A percentile compares a stretch with the other conserved stretches of the same genome.
These are phyloP conservation scores for Trichothecium sympodiale DNA, from an alignment of 2,329 filamentous ascomycete genomes.

Conservation along the genomic window DNA sequence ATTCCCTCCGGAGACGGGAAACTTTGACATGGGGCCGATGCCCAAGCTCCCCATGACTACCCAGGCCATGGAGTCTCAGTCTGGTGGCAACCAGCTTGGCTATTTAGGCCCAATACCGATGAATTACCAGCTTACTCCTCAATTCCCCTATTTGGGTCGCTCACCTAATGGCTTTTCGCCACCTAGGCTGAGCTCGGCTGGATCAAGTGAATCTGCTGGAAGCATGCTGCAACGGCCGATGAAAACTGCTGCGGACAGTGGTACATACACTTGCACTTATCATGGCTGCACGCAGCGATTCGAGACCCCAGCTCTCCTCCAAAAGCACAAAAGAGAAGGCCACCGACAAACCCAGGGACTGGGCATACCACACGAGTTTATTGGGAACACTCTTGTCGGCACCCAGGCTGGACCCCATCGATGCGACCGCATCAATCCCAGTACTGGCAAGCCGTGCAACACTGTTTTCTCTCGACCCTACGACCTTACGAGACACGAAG, in stretches of 20 bases:
- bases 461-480: slow-evolving; percentile 92
- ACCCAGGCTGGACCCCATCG: slow-evolving; percentile 88
- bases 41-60: slow-evolving; percentile 22
- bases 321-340: slow-evolving; percentile 91
- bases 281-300: slow-evolving; percentile 84
- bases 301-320: slow-evolving; percentile 72
- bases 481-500: slow-evolving; percentile 91
- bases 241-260: slow-evolving; percentile 61
- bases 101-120: slow-evolving; percentile 15
- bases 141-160: slow-evolving; percentile 38
- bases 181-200: slow-evolving; percentile 29
- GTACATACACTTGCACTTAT: slow-evolving; percentile 94
- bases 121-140: slow-evolving; percentile 33
- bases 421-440: slow-evolving; percentile 88
- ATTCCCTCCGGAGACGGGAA: slow-evolving; percentile 52
- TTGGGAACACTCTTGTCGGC: neutral
- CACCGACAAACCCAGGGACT: slow-evolving; percentile 62
- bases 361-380: slow-evolving; percentile 26
- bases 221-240: slow-evolving; percentile 39
- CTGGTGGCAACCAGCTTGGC: neutral
- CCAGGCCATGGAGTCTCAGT: neutral
- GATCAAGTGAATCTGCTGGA: slow-evolving; percentile 23
- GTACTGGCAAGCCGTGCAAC: slow-evolving; percentile 88
- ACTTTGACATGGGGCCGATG: slow-evolving; percentile 29
- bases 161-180: slow-evolving; percentile 19